Evolutionary conservation across 2,329 filamentous ascomycete species (phyloP).

Genomic region (Aspergillaceae sp.): DNA sequence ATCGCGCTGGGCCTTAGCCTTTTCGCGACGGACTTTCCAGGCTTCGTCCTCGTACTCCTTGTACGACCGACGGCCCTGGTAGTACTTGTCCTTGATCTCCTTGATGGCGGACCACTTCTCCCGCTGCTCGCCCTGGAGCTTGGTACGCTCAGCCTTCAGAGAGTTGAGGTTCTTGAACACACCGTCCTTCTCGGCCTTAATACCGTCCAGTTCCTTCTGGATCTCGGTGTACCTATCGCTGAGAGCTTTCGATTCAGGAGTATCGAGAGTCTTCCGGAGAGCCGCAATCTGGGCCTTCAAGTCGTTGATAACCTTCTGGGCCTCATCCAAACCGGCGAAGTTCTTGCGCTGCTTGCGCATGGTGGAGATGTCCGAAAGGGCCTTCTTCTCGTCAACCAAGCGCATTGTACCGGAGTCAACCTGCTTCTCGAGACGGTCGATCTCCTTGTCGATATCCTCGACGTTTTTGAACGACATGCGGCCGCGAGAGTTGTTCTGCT

Average conservation of each 20-base stretch:
- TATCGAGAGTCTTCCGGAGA: conserved; percentile 80
- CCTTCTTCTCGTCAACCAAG: conserved; percentile 95
- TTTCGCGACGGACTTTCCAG: conserved; percentile 66
- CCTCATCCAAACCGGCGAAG: conserved; percentile 74
- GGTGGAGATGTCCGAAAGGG: conserved; percentile 69
- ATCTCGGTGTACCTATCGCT: conserved; percentile 78
- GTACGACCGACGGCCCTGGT: conserved; percentile 70
- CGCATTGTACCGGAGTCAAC: conserved; percentile 88
- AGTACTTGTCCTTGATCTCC: conserved; percentile 85
- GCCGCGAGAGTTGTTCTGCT: conserved; percentile 77
- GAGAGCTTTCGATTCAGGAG: conserved; percentile 81
- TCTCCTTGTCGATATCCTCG: conserved; percentile 80
- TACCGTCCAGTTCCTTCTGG: conserved; percentile 75
- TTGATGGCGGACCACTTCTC: conserved; percentile 74
- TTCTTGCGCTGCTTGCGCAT: conserved; percentile 85
- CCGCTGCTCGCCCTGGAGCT: conserved; percentile 76
- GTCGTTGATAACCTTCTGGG: conserved; percentile 82
- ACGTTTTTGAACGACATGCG: conserved; percentile 77
- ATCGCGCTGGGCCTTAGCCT: conserved; percentile 68
- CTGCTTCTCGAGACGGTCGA: conserved; percentile 69
- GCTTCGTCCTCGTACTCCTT: conserved; percentile 76
- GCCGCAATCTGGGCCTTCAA: conserved; percentile 80
- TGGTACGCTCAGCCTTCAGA: conserved; percentile 77
- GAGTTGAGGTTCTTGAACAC: conserved; percentile 79
- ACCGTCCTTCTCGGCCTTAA: conserved; percentile 87